phyloP scores from a whole-genome alignment of 305 asterid species.

The Striga hermonthica region DNA sequence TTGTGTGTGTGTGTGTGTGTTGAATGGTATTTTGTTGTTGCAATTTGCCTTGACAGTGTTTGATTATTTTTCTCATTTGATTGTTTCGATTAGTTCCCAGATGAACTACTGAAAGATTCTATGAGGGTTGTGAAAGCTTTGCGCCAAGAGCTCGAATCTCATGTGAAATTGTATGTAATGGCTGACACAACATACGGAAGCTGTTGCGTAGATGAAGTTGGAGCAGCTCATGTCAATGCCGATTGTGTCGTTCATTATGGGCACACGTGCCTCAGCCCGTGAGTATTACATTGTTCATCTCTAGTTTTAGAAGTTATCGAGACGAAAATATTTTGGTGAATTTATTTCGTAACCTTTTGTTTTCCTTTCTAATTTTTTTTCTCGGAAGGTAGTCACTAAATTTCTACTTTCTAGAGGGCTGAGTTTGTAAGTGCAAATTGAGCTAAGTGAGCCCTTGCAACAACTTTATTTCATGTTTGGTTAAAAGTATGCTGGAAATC shows the following conservation, averaged over 20 bases:
- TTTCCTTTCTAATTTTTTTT: not conserved
- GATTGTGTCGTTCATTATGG: slow-evolving; percentile 85
- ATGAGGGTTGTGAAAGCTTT: slow-evolving; percentile 54
- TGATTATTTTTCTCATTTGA: slow-evolving; percentile 10
- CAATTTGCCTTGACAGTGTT: not conserved
- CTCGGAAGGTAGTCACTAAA: not conserved
- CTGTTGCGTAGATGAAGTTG: slow-evolving; percentile 95
- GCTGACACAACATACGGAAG: slow-evolving; percentile 91
- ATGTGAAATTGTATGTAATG: slow-evolving; percentile 75
- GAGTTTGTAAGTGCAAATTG: slow-evolving; percentile 4
- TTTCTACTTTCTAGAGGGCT: not conserved
- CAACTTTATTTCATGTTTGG: not conserved
- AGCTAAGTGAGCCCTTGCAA: not conserved
- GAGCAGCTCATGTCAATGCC: slow-evolving; percentile 84
- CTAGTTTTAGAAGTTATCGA: slow-evolving; percentile 11
- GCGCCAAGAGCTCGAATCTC: slow-evolving; percentile 43
- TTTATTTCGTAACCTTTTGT: not conserved
- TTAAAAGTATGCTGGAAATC: not conserved
- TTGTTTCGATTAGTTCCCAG: slow-evolving; percentile 55
- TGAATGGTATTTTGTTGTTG: not conserved
- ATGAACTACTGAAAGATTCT: slow-evolving; percentile 67
- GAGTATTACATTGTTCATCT: slow-evolving; percentile 35
- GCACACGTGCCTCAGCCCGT: slow-evolving; percentile 94
- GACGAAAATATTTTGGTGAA: not conserved
- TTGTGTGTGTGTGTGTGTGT: not conserved